A percentile compares a stretch with the other conserved stretches of the same genome.
Conservation (phyloP, 2,329 filamentous ascomycete genomes). For the Alternaria burnsii region DNA sequence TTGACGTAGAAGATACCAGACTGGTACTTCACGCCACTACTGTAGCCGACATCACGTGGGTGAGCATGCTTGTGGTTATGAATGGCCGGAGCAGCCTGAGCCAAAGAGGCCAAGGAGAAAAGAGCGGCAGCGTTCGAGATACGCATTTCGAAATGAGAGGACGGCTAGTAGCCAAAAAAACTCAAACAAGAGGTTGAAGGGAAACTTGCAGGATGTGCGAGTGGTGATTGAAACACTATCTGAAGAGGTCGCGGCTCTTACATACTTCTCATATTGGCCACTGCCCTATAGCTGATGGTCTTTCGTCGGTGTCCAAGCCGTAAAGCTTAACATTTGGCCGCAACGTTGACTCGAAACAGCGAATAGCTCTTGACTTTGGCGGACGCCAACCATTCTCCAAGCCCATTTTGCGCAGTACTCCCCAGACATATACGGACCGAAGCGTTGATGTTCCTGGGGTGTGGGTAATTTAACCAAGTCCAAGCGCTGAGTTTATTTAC, state of each 20-base stretch:
- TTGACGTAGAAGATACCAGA: slow-evolving; percentile 77
- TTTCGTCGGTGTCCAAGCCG: slow-evolving; percentile 13
- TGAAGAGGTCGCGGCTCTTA: slow-evolving; percentile 1
- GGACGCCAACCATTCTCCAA: not conserved
- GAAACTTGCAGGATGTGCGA: slow-evolving; percentile 1
- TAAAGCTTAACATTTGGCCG: slow-evolving; percentile 22
- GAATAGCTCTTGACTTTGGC: not conserved
- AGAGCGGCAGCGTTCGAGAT: slow-evolving; percentile 29
- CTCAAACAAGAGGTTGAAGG: slow-evolving; percentile 10
- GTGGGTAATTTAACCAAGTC: not conserved
- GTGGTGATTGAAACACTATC: not conserved
- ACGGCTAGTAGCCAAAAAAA: slow-evolving; percentile 26
- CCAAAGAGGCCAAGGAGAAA: slow-evolving; percentile 27
- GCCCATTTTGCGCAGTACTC: not conserved
- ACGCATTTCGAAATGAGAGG: slow-evolving; percentile 36
- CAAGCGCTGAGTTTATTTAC: slow-evolving; percentile 10
- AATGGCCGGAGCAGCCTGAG: slow-evolving; percentile 22
- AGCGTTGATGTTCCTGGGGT: slow-evolving; percentile 8
- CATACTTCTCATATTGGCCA: not conserved
- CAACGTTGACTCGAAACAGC: slow-evolving; percentile 5
- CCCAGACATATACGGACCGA: slow-evolving; percentile 9
- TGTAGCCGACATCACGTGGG: not conserved
- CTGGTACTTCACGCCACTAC: slow-evolving; percentile 57
- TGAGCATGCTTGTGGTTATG: slow-evolving; percentile 13
- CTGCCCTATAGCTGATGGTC: slow-evolving; percentile 2